phyloP scores from a whole-genome alignment of 148 eudicot genomes.

The Fagopyrum tataricum region DNA sequence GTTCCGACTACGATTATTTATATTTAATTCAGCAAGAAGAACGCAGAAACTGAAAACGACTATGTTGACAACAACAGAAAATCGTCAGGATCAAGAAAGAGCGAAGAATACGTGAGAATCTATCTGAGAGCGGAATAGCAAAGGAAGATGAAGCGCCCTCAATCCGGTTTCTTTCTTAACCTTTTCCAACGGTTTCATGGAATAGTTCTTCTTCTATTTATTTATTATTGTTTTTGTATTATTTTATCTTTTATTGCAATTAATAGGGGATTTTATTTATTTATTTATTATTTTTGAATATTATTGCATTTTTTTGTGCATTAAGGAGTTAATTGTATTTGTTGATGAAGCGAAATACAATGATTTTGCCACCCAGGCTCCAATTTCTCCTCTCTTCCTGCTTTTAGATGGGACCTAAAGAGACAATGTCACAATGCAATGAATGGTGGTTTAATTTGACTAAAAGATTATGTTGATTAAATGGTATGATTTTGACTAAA shows the following conservation, averaged over 20 bases:
- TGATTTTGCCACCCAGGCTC: constrained; percentile 5
- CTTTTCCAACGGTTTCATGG: constrained; percentile 8
- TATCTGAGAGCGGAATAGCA: neutral
- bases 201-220: neutral
- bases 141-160: neutral
- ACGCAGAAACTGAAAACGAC: neutral
- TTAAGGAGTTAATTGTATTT: neutral
- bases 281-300: neutral
- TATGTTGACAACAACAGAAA: neutral
- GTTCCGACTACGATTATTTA: neutral
- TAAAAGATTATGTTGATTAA: neutral
- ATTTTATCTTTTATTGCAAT: too few species aligned
- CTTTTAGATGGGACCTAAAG: constrained; percentile 6
- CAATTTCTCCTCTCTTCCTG: neutral
- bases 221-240: neutral
- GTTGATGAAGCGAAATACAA: too few species aligned
- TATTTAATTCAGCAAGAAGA: neutral
- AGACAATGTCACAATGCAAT: neutral
- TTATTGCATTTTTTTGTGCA: neutral
- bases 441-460: neutral
- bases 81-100: neutral
- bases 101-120: neutral
- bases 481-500: neutral
- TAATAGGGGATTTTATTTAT: neutral
- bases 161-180: constrained; percentile 7